Percentiles rank a stretch among this genome's conserved stretches.
phyloP scores from a whole-genome alignment of 148 eudicot genomes.

The Rhododendron williamsianum region DNA sequence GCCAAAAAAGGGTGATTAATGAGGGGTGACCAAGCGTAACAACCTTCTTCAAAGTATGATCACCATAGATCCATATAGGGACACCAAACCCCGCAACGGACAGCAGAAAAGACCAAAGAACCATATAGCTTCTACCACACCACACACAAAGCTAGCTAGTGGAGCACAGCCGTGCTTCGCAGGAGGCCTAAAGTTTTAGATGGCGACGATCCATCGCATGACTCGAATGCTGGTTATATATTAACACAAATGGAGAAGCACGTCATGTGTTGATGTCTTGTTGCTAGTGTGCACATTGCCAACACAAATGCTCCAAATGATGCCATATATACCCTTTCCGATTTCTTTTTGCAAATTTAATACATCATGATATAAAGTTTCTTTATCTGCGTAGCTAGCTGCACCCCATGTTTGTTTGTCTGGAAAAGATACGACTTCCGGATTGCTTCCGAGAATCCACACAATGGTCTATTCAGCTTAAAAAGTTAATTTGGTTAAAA shows the following conservation, averaged over 20 bases:
- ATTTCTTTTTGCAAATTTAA: neutral
- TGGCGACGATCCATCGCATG: no score
- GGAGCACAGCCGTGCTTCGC: no score
- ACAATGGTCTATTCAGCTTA: neutral
- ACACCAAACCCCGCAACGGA: no score
- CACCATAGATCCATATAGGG: no score
- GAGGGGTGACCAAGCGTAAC: neutral
- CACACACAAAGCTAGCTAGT: no score
- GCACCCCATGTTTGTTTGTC: constrained; percentile 4
- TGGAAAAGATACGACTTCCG: neutral
- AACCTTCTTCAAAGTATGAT: no score
- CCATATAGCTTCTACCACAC: neutral
- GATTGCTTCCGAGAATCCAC: neutral
- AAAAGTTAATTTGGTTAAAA: neutral
- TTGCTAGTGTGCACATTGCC: neutral
- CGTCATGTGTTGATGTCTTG: neutral
- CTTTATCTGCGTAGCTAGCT: neutral
- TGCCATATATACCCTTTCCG: neutral
- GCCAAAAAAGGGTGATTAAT: neutral
- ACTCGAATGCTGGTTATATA: neutral
- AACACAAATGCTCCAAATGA: neutral
- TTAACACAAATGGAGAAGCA: neutral
- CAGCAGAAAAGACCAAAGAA: neutral
- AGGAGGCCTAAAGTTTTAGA: no score
- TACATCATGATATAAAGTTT: neutral